Base-by-base conservation (phyloP, 2,329 filamentous ascomycete species). In the Fusarium abutilonis region DNA sequence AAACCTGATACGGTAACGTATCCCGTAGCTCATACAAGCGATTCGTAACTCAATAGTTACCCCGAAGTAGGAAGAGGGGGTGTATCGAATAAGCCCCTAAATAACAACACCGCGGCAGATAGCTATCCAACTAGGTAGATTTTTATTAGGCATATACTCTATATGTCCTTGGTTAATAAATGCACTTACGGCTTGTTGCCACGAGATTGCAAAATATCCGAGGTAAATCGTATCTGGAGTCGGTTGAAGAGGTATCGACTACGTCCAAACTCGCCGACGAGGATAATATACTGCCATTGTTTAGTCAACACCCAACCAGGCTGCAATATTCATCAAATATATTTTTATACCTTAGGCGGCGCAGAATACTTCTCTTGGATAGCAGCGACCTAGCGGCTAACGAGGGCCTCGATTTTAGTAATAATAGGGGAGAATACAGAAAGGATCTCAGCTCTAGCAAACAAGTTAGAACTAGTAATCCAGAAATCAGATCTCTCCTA, bases 231-330 rank as follows among this genome's bases (percentile, higher is more conserved):
- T 0, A 65, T 13, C 0, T 49, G 55, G 0, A 80, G 51, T 0
- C 50, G 48, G 1, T 64, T 50, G 9, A 59, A 63, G 0, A 80
- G 58, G 8, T 75, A 77, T 0, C 46, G 44, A 7, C 69, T 74
- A 1, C 72, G 60, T 0, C 78, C 78, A 13, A 80, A 76, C 0
- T 78, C 78, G 0, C 78, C 78, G 0, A 76, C 77, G 0, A 80
- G 67, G 4, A 80, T 68, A 4, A 80, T 51, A n/a, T 72, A 74
- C 78, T 79, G 6, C 5, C 13, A 32, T 32, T 14, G 2, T n/a
- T 32, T 14, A 2, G 13, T n/a, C 7, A 32, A n/a, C 31, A 32
- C 31, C 14, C 7, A 13, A 6, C 6, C 13, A n/a, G 13, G 31
- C 6, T 32, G 13, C 2, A 3, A 14, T 32, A 10, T 6, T 23